Evolutionary conservation across 2,329 filamentous ascomycete genomes (phyloP).

Genomic region (Tolypocladium inflatum): DNA sequence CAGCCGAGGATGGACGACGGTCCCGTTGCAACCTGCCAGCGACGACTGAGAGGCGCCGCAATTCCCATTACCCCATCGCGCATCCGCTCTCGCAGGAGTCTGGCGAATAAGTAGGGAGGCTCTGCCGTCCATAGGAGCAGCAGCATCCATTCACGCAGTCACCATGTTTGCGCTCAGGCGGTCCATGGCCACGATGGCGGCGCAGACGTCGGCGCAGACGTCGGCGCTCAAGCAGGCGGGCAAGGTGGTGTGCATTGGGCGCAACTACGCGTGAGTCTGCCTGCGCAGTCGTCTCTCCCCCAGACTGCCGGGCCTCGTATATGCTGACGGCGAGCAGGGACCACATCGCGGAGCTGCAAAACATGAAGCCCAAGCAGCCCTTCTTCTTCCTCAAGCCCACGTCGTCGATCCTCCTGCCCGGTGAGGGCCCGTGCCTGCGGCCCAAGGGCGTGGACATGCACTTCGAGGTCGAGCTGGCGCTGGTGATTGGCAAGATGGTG

Average conservation of each 20-base stretch:
- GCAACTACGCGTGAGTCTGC: conserved; percentile 79
- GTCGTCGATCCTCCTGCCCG: conserved; percentile 72
- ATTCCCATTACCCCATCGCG: not conserved
- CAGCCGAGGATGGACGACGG: not conserved
- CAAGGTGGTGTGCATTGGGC: conserved; percentile 86
- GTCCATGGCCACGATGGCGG: conserved; percentile 27
- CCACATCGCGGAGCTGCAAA: conserved; percentile 89
- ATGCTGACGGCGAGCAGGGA: conserved; percentile 44
- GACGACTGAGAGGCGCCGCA: not conserved
- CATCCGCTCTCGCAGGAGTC: not conserved
- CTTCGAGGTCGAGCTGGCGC: conserved; percentile 89
- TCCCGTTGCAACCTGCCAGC: not conserved
- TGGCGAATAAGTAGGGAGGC: not conserved
- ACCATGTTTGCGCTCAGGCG: conserved; percentile 26
- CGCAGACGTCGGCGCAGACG: conserved; percentile 34
- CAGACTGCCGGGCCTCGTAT: too few species aligned
- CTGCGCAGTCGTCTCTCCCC: too few species aligned
- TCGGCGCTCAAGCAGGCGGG: conserved; percentile 44
- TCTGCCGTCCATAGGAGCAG: not conserved
- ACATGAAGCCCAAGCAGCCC: conserved; percentile 78
- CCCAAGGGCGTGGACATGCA: conserved; percentile 80
- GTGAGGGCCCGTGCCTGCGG: conserved; percentile 68
- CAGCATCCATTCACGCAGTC: not conserved
- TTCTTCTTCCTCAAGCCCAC: conserved; percentile 99
- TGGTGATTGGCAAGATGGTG: conserved; percentile 76